phyloP scores from a whole-genome alignment of 2,329 filamentous ascomycete genomes.

The Arthrobotrys musiformis region DNA sequence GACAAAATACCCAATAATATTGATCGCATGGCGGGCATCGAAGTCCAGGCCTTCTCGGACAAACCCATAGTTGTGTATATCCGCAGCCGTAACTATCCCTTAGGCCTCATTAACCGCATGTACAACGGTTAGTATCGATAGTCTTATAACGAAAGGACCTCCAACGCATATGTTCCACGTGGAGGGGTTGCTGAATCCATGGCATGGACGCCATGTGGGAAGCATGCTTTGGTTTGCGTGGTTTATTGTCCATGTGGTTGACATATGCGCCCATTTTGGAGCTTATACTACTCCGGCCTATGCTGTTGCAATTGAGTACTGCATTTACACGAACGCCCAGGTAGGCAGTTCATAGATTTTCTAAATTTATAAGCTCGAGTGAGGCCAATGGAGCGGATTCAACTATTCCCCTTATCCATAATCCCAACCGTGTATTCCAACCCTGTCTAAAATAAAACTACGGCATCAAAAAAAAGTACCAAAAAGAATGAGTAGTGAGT shows the following conservation, averaged over 20 bases:
- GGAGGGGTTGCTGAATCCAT: not conserved
- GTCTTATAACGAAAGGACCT: not conserved
- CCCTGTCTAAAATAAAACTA: constrained; percentile 5
- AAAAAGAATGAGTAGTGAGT: not conserved
- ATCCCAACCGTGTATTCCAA: constrained; percentile 1
- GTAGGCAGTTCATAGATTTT: too few species aligned
- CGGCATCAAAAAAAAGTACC: not conserved
- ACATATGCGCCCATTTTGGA: not conserved
- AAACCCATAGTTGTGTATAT: not conserved
- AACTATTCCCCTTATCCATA: too few species aligned
- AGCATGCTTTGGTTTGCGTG: not conserved
- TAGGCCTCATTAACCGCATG: not conserved
- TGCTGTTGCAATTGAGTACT: too few species aligned
- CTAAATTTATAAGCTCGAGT: too few species aligned
- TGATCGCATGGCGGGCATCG: not conserved
- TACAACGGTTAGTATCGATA: not conserved
- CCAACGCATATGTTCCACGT: not conserved
- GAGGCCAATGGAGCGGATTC: too few species aligned
- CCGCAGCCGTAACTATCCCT: not conserved
- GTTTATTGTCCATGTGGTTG: not conserved
- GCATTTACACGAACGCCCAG: too few species aligned
- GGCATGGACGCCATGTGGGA: not conserved
- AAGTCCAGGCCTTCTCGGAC: not conserved
- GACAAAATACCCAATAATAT: constrained; percentile 16
- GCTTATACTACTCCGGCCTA: not conserved